phyloP scores from a whole-genome alignment of 1,284 basidiomycete genomes.

The Laetiporus sulphureus region DNA sequence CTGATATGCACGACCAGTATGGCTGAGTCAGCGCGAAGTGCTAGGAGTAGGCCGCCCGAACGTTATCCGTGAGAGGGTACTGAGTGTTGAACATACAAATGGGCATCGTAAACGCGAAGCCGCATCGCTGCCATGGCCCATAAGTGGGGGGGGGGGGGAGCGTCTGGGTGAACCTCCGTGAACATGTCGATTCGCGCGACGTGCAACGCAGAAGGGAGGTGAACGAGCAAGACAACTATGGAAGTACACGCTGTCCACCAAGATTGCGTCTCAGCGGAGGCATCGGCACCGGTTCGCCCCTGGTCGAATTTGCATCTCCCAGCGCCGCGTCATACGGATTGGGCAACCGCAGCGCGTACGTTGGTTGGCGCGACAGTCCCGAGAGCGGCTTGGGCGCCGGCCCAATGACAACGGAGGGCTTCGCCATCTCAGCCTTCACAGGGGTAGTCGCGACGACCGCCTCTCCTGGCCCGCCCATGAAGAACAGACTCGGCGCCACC shows the following conservation, averaged over 20 bases:
- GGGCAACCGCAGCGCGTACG: slow-evolving; percentile 9
- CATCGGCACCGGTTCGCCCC: neutral
- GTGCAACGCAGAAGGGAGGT: neutral
- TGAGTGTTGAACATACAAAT: too few species aligned
- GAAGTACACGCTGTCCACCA: too few species aligned
- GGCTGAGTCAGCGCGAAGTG: too few species aligned
- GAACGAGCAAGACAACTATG: too few species aligned
- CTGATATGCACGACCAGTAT: too few species aligned
- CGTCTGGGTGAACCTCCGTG: neutral
- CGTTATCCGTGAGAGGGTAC: too few species aligned
- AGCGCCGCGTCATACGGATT: slow-evolving; percentile 13
- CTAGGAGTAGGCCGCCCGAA: too few species aligned
- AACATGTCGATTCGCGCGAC: neutral
- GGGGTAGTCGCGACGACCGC: slow-evolving; percentile 6
- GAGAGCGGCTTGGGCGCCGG: slow-evolving; percentile 16
- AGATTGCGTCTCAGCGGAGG: neutral
- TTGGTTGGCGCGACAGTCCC: slow-evolving; percentile 8
- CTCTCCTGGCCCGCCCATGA: slow-evolving; percentile 10
- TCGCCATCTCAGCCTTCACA: slow-evolving; percentile 11
- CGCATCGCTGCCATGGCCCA: too few species aligned
- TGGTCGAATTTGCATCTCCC: too few species aligned
- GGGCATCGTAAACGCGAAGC: too few species aligned
- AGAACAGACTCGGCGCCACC: slow-evolving; percentile 23
- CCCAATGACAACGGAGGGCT: slow-evolving; percentile 13
- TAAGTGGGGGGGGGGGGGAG: too few species aligned